Base-by-base conservation (phyloP, 2,329 filamentous ascomycete species). In the Fusarium robinianum region DNA sequence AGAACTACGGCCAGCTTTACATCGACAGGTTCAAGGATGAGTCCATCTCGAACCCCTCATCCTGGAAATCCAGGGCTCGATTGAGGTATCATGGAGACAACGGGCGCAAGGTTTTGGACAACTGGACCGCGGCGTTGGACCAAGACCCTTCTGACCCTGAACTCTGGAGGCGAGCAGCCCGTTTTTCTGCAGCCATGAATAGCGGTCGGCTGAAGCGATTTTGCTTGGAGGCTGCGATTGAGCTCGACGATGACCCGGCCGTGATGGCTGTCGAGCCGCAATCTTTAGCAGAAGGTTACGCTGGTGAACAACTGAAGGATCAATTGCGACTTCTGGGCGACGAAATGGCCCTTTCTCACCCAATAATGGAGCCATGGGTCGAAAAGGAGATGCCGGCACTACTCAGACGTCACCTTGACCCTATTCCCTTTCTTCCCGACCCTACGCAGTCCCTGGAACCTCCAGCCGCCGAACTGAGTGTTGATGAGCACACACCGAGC, bases 1-100 rank as follows among this genome's bases (percentile, higher is more conserved):
- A 97, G 68, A 99, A 97, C 60, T 85, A 92, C 69, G 94, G 90
- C 27, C 89, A 97, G 63, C 96, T 95, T 63, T 75, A 86, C 45
- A 75, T 99, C n/a, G 92, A 99, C 41, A 68, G 65, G 38, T 55
- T 69, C 4, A 70, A 66, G 41, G 69, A 72, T 14, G 42, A 53
- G 22, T 44, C 35, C 5, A 42, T 41, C n/a, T 64, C 74, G 72
- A 45, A 80, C 86, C 55, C 83, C n/a, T n/a, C n/a, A 76, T 57
- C 72, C 80, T 66, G 76, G 65, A 60, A 57, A 18, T 40, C 50
- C 2, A 60, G 61, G 26, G 17, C 35, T 6, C 61, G 57, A 22
- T 41, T 69, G 8, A 55, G 49, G 24, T 67, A 68, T 24, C 43
- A 57, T 12, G 55, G 55, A 17, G 65, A 68, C 16, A 53, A 60